A percentile compares a stretch with the other conserved stretches of the same genome.
Conservation (phyloP, 805 yeast species). For the Hanseniaspora nectarophila region DNA sequence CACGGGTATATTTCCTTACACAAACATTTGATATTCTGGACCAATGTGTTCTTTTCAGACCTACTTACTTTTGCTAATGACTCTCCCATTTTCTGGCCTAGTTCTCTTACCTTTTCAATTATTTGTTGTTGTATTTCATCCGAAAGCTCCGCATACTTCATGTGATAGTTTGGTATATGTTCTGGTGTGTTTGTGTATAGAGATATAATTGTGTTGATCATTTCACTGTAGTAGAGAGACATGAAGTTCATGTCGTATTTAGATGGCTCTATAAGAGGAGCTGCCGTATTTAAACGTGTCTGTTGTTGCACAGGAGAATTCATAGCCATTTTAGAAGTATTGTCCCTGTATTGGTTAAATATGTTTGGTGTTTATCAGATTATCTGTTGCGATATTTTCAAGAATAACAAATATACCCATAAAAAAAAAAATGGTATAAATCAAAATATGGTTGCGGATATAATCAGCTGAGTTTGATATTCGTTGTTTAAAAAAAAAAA, state of each 20-base stretch:
- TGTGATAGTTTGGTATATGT: background rate
- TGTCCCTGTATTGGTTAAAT: too few species aligned
- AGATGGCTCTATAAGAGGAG: background rate
- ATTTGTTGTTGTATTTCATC: background rate
- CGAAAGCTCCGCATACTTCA: background rate
- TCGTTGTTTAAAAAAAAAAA: background rate
- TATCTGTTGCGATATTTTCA: too few species aligned
- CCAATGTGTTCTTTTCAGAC: background rate
- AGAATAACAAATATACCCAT: too few species aligned
- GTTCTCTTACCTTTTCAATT: background rate
- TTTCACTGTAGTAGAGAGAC: background rate
- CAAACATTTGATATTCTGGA: slow-evolving; percentile 58
- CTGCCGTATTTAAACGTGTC: background rate
- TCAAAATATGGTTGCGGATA: background rate
- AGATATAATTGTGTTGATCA: background rate
- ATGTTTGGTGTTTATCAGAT: background rate
- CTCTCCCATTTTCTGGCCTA: background rate
- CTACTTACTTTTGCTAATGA: background rate
- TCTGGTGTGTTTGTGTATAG: background rate
- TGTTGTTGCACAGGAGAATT: background rate
- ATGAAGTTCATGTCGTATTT: background rate
- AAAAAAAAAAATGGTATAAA: too few species aligned
- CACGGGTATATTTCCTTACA: slow-evolving; percentile 86
- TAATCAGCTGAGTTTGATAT: background rate
- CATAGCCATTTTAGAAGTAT: background rate